These are phyloP conservation scores for Aeminium ludgeri DNA, from an alignment of 495 filamentous ascomycete species.

Conservation along the genomic window DNA sequence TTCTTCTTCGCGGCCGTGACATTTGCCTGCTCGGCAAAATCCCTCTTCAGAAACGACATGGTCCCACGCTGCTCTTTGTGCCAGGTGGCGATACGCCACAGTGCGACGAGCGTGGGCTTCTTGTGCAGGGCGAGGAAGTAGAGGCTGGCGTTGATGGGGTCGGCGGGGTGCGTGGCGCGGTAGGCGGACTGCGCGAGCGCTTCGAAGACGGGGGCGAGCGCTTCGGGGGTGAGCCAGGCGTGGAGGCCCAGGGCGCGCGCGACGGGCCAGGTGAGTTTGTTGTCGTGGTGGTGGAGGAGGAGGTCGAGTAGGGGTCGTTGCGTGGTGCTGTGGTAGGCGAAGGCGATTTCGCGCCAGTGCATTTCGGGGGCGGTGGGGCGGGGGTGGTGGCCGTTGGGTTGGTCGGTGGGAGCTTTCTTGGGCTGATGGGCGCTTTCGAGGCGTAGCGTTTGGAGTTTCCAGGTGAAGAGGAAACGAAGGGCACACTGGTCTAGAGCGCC, in stretches of 20 bases:
- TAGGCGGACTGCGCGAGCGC: conserved; percentile 83
- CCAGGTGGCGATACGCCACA: conserved; percentile 94
- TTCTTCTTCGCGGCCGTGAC: conserved; percentile 88
- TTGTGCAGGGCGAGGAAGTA: conserved; percentile 71
- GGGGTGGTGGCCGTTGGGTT: neutral
- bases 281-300: conserved; percentile 63
- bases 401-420: neutral
- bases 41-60: conserved; percentile 57
- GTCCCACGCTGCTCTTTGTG: conserved; percentile 72
- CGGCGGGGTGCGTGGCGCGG: conserved; percentile 52
- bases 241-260: conserved; percentile 57
- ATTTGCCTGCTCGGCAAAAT: conserved; percentile 65
- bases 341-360: conserved; percentile 85
- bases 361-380: conserved; percentile 33
- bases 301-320: conserved; percentile 88
- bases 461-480: conserved; percentile 11
- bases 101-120: conserved; percentile 76
- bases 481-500: conserved; percentile 7
- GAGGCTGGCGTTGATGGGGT: conserved; percentile 84
- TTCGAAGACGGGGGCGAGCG: conserved; percentile 54
- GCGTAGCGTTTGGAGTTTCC: conserved; percentile 5
- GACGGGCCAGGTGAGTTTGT: conserved; percentile 63
- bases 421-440: neutral
- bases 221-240: conserved; percentile 79
- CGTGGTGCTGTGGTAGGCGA: conserved; percentile 81